Evolutionary conservation across 225 moss, liverwort and hornwort species (phyloP).

Genomic region (Lunularia cruciata): DNA sequence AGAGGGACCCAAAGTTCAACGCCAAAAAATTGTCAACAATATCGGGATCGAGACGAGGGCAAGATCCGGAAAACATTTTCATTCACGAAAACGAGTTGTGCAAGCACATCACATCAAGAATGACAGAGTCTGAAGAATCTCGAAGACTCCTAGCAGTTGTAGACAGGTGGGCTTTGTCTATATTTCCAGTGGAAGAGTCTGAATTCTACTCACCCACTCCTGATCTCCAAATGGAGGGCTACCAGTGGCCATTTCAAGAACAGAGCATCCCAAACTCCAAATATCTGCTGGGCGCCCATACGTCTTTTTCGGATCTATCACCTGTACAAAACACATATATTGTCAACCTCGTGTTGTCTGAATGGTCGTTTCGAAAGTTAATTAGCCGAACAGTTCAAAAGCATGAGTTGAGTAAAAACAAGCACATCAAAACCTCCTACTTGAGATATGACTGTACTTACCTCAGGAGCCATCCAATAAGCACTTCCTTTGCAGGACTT

Average conservation of each 20-base stretch:
- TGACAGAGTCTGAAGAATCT: too few relatives aligned
- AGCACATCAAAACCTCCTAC: neutral
- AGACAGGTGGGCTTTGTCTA: too few relatives aligned
- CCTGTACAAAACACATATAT: slow-evolving; percentile 42
- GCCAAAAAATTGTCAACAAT: too few relatives aligned
- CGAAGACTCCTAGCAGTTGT: too few relatives aligned
- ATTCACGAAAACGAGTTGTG: too few relatives aligned
- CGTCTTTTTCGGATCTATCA: slow-evolving; percentile 78
- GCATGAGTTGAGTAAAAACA: neutral
- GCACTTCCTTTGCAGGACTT: slow-evolving; percentile 95
- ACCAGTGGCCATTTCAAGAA: slow-evolving; percentile 88
- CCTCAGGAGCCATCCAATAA: slow-evolving; percentile 99
- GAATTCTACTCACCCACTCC: slow-evolving; percentile 46
- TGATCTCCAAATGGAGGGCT: slow-evolving; percentile 77
- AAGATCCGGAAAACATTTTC: too few relatives aligned
- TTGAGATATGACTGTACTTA: slow-evolving; percentile 25
- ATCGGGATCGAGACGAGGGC: too few relatives aligned
- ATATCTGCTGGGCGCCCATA: slow-evolving; percentile 89
- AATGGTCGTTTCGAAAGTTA: too few relatives aligned
- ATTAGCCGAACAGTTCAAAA: too few relatives aligned
- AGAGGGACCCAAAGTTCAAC: neutral
- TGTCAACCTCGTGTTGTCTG: neutral
- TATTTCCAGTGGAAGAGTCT: too few relatives aligned
- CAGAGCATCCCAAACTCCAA: slow-evolving; percentile 93
- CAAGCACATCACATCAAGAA: too few relatives aligned